These are phyloP conservation scores for barrel medic (Medicago truncatula) DNA, from an alignment of 306 rosid species.

Conservation along the genomic window MtrunA17r5.0-ANR NC_053045.1:10987001-10987500, in stretches of 20 bases:
- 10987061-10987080: constrained; percentile 47
- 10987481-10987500: constrained; percentile 34
- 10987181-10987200: constrained; percentile 48
- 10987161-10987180: constrained; percentile 29
- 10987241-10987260: constrained; percentile 31
- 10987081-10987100: constrained; percentile 48
- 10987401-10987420: constrained; percentile 40
- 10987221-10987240: constrained; percentile 46
- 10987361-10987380: constrained; percentile 31
- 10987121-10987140: constrained; percentile 42
- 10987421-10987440: constrained; percentile 22
- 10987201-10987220: constrained; percentile 36
- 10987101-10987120: constrained; percentile 59
- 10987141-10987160: constrained; percentile 40
- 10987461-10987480: constrained; percentile 49
- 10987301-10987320: constrained; percentile 31
- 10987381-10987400: constrained; percentile 47
- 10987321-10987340: constrained; percentile 44
- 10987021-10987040: constrained; percentile 43
- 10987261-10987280: constrained; percentile 33
- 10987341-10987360: constrained; percentile 46
- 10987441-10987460: constrained; percentile 44
- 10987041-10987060: constrained; percentile 50
- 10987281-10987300: constrained; percentile 45
- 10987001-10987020: constrained; percentile 51